Evolutionary conservation across 1,284 basidiomycete species (phyloP), one percentile per base, ranked within the genome.

Genomic region (Trametes polyzona): DNA sequence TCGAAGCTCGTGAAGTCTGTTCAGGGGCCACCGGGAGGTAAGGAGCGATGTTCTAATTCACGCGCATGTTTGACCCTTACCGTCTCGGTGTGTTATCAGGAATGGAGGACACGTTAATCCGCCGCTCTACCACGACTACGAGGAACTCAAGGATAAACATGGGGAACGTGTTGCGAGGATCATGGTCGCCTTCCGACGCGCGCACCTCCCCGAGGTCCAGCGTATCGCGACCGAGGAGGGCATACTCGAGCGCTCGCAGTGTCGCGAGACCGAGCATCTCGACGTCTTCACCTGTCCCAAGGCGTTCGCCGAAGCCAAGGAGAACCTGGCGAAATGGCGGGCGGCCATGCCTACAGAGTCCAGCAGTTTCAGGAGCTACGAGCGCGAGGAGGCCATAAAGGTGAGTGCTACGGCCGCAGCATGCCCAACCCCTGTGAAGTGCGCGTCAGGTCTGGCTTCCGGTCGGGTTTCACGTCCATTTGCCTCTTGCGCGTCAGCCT

Each of bases 91-190:
- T 40, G 11, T 21, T 52, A 39, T 9, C 52, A 87, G 88, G 59
- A 90, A 90, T 59, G 88, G 88, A 1, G 88, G 88, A 0, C 88
- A 90, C 65, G 80, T 88, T 46, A 85, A 82, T 21, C 84, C 87
- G 1, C 73, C 80, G 3, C 67, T 87, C 1, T 89, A 83, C 61
- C 79, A 82, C 33, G 85, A 88, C 58, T 88, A 88, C 62, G 60
- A 65, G 1, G 64, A 72, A n/a, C 69, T 88, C 30, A 83, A 81
- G 65, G 67, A 73, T 52, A 60, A 67, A 29, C 68, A 80, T 58
- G 87, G 87, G 2, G 61, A 68, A 14, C 68, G 74, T 8, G 68
- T 70, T 23, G 86, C 88, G 0, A 74, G 78, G 64, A 71, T 78
- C 54, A 82, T 88, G 41, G 77, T 89, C 12, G 76, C 77, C 16